These are phyloP conservation scores for Nicotiana attenuata DNA, from an alignment of 257 asterid genomes.

Conservation along the genomic window DNA sequence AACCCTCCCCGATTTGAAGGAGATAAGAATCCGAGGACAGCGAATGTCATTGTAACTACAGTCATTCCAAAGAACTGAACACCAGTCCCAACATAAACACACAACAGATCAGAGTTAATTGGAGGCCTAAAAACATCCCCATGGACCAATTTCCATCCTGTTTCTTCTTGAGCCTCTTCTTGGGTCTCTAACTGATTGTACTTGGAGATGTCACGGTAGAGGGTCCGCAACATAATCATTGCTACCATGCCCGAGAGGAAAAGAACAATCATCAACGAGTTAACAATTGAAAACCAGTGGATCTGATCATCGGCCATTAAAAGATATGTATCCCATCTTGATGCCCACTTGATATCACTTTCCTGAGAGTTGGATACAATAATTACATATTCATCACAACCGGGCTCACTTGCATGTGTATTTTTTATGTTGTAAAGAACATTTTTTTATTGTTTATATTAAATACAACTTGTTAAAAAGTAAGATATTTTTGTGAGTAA, in stretches of 20 bases:
- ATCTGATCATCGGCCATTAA: conserved; percentile 91
- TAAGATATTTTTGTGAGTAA: neutral
- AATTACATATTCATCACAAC: conserved; percentile 4
- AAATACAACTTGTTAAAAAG: neutral
- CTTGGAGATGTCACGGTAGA: conserved; percentile 78
- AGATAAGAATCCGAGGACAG: conserved; percentile 77
- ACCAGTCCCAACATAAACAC: conserved; percentile 85
- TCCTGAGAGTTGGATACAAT: conserved; percentile 37
- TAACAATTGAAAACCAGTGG: conserved; percentile 88
- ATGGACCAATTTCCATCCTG: conserved; percentile 95
- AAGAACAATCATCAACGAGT: conserved; percentile 87
- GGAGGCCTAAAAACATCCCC: conserved; percentile 93
- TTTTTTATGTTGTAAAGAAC: neutral
- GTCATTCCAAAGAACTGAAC: conserved; percentile 81
- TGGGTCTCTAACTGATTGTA: conserved; percentile 90
- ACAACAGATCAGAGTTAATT: conserved; percentile 65
- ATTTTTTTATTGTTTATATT: neutral
- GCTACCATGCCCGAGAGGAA: conserved; percentile 94
- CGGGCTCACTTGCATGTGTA: neutral
- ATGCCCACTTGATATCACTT: conserved; percentile 91
- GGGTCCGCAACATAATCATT: conserved; percentile 85
- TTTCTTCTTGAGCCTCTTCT: conserved; percentile 94
- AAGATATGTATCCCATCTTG: conserved; percentile 90
- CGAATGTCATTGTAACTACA: conserved; percentile 73
- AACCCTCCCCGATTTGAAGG: conserved; percentile 91